phyloP scores from a whole-genome alignment of 345 rosid genomes.

The Eucalyptus caleyi region DNA sequence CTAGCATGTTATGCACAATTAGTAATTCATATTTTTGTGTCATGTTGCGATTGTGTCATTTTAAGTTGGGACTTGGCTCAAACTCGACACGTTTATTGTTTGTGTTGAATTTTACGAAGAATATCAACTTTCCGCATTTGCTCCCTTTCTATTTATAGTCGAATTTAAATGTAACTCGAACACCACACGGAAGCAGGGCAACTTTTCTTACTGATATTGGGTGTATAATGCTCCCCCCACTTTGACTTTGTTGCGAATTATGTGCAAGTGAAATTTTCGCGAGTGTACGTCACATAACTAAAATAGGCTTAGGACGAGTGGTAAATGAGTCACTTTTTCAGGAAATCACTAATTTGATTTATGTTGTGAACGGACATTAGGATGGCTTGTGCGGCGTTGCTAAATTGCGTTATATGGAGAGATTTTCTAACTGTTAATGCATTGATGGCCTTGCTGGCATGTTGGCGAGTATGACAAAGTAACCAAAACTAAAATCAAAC shows the following conservation, averaged over 20 bases:
- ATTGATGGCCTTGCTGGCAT: not conserved
- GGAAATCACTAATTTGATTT: not conserved
- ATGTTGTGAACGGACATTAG: not conserved
- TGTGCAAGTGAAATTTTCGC: not conserved
- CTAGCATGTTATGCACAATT: not conserved
- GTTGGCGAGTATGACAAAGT: not conserved
- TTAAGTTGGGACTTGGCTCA: not conserved
- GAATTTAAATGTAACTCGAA: not conserved
- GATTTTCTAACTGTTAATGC: not conserved
- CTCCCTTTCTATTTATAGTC: not conserved
- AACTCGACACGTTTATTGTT: not conserved
- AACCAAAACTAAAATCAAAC: not conserved
- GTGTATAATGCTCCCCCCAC: not conserved
- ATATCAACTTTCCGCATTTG: not conserved
- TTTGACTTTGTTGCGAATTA: not conserved
- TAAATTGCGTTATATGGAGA: not conserved
- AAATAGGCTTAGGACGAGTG: too few relatives aligned
- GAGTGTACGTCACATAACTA: not conserved
- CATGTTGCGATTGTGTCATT: not conserved
- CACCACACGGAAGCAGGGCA: not conserved
- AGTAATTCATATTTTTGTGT: not conserved
- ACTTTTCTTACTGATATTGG: not conserved
- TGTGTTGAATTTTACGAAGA: not conserved
- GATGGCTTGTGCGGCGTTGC: not conserved
- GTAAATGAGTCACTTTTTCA: not conserved